Evolutionary conservation across 2,329 filamentous ascomycete genomes (phyloP), one percentile per base, ranked within the genome.

Genomic region (Neurospora crassa): DNA sequence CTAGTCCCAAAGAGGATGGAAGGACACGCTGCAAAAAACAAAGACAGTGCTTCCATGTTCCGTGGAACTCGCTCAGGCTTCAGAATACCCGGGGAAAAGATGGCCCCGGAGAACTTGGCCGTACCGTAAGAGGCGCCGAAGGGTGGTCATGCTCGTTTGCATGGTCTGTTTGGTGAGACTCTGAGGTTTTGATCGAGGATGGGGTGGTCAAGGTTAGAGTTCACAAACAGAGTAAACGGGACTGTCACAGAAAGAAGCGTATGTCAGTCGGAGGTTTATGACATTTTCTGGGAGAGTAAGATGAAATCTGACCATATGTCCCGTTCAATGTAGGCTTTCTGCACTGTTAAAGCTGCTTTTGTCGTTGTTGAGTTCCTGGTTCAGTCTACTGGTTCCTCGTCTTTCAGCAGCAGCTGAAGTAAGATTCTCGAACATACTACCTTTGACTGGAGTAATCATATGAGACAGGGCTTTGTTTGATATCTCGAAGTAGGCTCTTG

Each of bases 71-170:
- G 86, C 83, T 99, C 96, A 82, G 96, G 96, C 83, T 96, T 89
- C 78, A 99, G 89, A 79, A 98, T 94, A 91, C 94, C 95, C 91
- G 97, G 97, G 77, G 94, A 92, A 76, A 93, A 93, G 81, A 99
- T 97, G 89, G 96, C 96, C 78, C 97, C 94, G 86, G 95, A 94
- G 80, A 96, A 96, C 89, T 99, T 99, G 81, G 96, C 96, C 78
- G 96, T 99, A 84, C 96, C 96, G 85, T 98, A 99, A 77, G 95
- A 94, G 79, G 96, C 95, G 82, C 96, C 85, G 80, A 97, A 97
- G 87, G 97, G 97, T 84, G 94, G 86, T 86, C 89, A 59, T 6
- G 8, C 20, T 2, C 6, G 12, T 53, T 53, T 14, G 42, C 5
- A 1, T 16, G 20, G 5, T 24, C 3, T 1, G n/a, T 11, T 16